Percentiles rank a stretch among this genome's conserved stretches.
Evolutionary conservation across 2,329 filamentous ascomycete species (phyloP).

Genomic region (Chrysoporthe austroafricana): DNA sequence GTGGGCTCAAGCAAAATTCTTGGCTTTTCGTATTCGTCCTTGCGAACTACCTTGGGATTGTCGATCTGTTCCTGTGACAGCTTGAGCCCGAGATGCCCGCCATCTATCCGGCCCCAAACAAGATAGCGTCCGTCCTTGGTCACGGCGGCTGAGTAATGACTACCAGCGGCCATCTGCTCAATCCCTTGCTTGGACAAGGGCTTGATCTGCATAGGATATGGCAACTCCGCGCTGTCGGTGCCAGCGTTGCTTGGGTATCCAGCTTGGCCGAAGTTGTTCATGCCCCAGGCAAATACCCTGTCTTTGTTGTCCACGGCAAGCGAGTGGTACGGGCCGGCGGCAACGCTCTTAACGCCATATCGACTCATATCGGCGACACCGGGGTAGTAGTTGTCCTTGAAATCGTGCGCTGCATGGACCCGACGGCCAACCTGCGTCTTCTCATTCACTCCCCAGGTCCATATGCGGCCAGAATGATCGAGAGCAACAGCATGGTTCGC

Average conservation of each 20-base stretch:
- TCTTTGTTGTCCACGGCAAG: conserved; percentile 64
- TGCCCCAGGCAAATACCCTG: conserved; percentile 67
- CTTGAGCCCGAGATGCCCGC: conserved; percentile 49
- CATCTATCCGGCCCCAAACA: conserved; percentile 46
- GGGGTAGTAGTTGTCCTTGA: conserved; percentile 29
- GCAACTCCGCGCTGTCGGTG: conserved; percentile 60
- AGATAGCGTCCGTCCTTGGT: conserved; percentile 40
- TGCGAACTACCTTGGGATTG: conserved; percentile 51
- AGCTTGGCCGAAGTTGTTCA: conserved; percentile 68
- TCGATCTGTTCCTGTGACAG: conserved; percentile 50
- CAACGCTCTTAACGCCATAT: conserved; percentile 54
- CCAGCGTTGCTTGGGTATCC: conserved; percentile 57
- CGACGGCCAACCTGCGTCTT: conserved; percentile 65
- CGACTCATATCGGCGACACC: conserved; percentile 27
- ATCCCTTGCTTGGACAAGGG: conserved; percentile 56
- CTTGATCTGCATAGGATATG: conserved; percentile 57
- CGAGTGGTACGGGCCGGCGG: conserved; percentile 65
- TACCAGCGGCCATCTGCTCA: conserved; percentile 59
- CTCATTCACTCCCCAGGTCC: conserved; percentile 66
- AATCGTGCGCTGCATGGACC: conserved; percentile 22
- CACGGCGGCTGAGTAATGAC: conserved; percentile 61
- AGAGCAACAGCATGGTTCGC: conserved; percentile 64
- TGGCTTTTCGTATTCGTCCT: conserved; percentile 58
- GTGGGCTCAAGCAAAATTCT: conserved; percentile 66
- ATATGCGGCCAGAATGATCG: conserved; percentile 60